A percentile compares a stretch with the other conserved stretches of the same genome.
Evolutionary conservation across 2,329 filamentous ascomycete species (phyloP).

Genomic region (Pseudogymnoascus sp.): DNA sequence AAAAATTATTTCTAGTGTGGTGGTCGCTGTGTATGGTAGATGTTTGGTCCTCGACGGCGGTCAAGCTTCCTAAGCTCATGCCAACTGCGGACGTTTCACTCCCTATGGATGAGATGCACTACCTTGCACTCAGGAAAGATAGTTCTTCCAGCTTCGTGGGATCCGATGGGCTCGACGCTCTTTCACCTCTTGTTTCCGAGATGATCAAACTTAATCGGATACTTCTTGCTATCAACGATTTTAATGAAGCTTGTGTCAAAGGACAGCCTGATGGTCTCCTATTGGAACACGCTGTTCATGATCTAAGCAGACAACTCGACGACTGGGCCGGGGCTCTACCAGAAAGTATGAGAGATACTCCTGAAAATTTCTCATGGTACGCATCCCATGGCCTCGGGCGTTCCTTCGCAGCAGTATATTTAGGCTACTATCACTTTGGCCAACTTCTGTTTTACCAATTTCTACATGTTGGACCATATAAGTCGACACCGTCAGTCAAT

Average conservation of each 20-base stretch:
- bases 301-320: constrained; percentile 32
- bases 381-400: constrained; percentile 36
- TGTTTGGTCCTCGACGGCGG: constrained; percentile 22
- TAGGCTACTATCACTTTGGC: constrained; percentile 43
- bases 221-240: constrained; percentile 36
- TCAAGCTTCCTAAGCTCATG: constrained; percentile 21
- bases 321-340: constrained; percentile 34
- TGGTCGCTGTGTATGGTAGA: constrained; percentile 24
- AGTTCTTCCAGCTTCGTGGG: not conserved
- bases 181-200: constrained; percentile 26
- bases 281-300: constrained; percentile 24
- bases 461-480: constrained; percentile 31
- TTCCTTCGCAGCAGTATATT: constrained; percentile 40
- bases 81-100: constrained; percentile 17
- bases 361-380: constrained; percentile 35
- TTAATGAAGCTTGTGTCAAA: constrained; percentile 32
- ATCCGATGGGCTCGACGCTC: not conserved
- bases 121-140: constrained; percentile 1
- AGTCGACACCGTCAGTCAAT: constrained; percentile 14
- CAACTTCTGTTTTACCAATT: constrained; percentile 44
- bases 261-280: constrained; percentile 22
- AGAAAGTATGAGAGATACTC: constrained; percentile 33
- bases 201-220: constrained; percentile 38
- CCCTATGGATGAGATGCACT: constrained; percentile 19
- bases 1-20: constrained; percentile 18